phyloP scores from a whole-genome alignment of 2,329 filamentous ascomycete genomes.

The Neofusicoccum kwambonambiense region DNA sequence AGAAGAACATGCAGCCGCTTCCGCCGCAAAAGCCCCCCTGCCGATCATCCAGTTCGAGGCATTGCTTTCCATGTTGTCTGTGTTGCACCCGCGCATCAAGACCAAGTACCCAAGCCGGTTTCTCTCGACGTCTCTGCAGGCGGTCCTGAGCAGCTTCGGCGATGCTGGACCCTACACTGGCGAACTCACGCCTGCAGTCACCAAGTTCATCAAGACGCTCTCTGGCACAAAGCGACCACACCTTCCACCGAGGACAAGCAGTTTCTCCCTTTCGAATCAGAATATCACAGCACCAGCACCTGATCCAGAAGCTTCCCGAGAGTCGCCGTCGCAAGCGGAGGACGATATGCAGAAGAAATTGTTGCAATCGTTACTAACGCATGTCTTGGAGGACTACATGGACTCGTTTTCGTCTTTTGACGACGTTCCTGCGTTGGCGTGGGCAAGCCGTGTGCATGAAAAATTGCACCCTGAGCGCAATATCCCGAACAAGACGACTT shows the following conservation, averaged over 20 bases:
- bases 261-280: conserved; percentile 39
- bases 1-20: conserved; percentile 33
- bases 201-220: conserved; percentile 69
- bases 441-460: conserved; percentile 63
- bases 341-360: conserved; percentile 61
- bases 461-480: conserved; percentile 64
- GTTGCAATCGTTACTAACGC: conserved; percentile 74
- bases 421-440: conserved; percentile 50
- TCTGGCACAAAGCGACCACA: conserved; percentile 66
- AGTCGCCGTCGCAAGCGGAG: conserved; percentile 52
- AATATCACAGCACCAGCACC: conserved; percentile 41
- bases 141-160: conserved; percentile 67
- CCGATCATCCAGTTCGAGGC: conserved; percentile 62
- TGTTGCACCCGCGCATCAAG: conserved; percentile 71
- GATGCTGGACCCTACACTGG: conserved; percentile 54
- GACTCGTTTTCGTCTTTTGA: conserved; percentile 48
- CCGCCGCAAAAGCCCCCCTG: conserved; percentile 35
- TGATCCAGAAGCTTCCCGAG: conserved; percentile 57
- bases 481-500: conserved; percentile 61
- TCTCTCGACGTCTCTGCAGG: conserved; percentile 72
- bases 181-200: conserved; percentile 67
- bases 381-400: conserved; percentile 72
- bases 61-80: conserved; percentile 68
- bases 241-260: conserved; percentile 58
- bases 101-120: conserved; percentile 78